A percentile compares a stretch with the other conserved stretches of the same genome.
phyloP scores from a whole-genome alignment of 306 rosid species.

The Argentina anserina region DNA sequence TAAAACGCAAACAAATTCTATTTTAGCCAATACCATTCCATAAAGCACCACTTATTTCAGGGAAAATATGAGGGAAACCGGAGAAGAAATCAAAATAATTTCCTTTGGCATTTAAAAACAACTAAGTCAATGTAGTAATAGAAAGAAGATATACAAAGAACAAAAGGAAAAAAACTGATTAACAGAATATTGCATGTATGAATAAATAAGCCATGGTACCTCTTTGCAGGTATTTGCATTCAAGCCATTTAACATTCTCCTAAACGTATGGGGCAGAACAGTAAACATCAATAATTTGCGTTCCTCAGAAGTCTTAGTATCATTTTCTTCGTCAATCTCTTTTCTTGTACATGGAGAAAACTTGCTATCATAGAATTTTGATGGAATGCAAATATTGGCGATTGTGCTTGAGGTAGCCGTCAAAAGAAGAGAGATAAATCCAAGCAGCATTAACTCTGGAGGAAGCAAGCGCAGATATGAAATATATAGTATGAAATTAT shows the following conservation, averaged over 20 bases:
- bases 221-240: constrained; percentile 58
- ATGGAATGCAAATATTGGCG: constrained; percentile 85
- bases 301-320: constrained; percentile 37
- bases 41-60: constrained; percentile 2
- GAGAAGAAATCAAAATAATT: background rate
- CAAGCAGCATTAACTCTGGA: constrained; percentile 97
- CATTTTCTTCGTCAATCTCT: constrained; percentile 62
- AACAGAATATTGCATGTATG: background rate
- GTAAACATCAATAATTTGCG: constrained; percentile 60
- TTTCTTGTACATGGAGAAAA: constrained; percentile 80
- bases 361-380: constrained; percentile 66
- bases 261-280: constrained; percentile 38
- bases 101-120: constrained; percentile 1
- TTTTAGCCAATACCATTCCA: constrained; percentile 16
- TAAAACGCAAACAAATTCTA: constrained; percentile 20
- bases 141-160: background rate
- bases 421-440: constrained; percentile 92
- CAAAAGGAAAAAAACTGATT: background rate
- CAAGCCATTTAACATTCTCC: constrained; percentile 58
- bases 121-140: background rate
- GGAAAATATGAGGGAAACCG: constrained; percentile 1
- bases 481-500: constrained; percentile 2
- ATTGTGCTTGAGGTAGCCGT: constrained; percentile 90
- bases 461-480: constrained; percentile 22
- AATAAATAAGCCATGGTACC: constrained; percentile 36